phyloP scores from a whole-genome alignment of 257 asterid genomes.

The Asclepias syriaca region DNA sequence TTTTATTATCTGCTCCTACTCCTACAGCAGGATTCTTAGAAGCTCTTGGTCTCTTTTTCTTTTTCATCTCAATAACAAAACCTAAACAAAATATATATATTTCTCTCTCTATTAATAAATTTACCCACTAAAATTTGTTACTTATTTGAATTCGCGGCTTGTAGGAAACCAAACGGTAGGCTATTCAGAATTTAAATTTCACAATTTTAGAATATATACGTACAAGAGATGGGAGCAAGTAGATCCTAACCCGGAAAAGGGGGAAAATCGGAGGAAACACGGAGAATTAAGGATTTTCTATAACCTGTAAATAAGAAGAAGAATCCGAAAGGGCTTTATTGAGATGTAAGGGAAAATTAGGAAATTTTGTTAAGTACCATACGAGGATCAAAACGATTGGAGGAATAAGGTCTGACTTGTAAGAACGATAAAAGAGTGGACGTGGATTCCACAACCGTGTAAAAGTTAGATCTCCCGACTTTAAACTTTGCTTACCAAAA shows the following conservation, averaged over 20 bases:
- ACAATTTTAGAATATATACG: neutral
- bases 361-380: neutral
- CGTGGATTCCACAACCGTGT: no score
- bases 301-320: neutral
- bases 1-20: neutral
- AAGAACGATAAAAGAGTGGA: neutral
- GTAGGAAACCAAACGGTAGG: neutral
- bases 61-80: conserved; percentile 26
- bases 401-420: neutral
- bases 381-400: neutral
- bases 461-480: no score
- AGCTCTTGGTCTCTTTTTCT: conserved; percentile 55
- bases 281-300: neutral
- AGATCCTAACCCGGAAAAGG: neutral
- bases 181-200: neutral
- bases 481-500: no score
- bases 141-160: neutral
- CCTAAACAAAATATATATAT: neutral
- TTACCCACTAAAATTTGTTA: neutral
- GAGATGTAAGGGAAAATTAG: neutral
- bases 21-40: conserved; percentile 9
- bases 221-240: no score
- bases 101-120: neutral
- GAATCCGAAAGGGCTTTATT: neutral
- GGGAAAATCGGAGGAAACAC: neutral